phyloP scores from a whole-genome alignment of 306 rosid species.

The Rosa chinensis region DNA sequence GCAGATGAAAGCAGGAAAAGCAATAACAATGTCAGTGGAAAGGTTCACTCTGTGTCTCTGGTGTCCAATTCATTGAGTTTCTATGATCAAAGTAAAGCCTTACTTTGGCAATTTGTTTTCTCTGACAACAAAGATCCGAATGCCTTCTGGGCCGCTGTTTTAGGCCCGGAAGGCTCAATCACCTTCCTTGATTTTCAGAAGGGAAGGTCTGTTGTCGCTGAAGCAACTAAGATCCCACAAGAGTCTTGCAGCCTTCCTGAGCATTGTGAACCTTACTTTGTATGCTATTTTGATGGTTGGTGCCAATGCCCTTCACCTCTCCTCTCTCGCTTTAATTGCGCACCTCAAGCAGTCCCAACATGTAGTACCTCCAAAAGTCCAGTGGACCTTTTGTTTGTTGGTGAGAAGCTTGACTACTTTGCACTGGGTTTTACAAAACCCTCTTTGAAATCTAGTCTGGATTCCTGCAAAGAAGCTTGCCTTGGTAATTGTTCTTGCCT shows the following conservation, averaged over 20 bases:
- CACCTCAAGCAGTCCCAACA: slow-evolving; percentile 22
- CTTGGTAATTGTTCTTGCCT: slow-evolving; percentile 32
- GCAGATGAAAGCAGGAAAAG: slow-evolving; percentile 35
- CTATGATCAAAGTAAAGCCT: slow-evolving; percentile 33
- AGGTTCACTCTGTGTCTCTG: slow-evolving; percentile 32
- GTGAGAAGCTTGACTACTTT: slow-evolving; percentile 38
- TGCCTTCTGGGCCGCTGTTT: slow-evolving; percentile 36
- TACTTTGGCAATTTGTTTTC: slow-evolving; percentile 45
- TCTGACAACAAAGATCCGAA: slow-evolving; percentile 7
- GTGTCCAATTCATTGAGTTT: slow-evolving; percentile 46
- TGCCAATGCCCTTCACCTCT: slow-evolving; percentile 37
- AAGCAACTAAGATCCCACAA: slow-evolving; percentile 27
- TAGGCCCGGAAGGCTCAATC: slow-evolving; percentile 28
- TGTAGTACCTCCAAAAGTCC: slow-evolving; percentile 26
- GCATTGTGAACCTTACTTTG: slow-evolving; percentile 37
- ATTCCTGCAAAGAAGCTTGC: slow-evolving; percentile 39
- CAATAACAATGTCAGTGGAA: slow-evolving; percentile 25
- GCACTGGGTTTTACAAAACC: slow-evolving; percentile 32
- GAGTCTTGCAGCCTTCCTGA: slow-evolving; percentile 37
- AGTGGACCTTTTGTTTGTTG: slow-evolving; percentile 29
- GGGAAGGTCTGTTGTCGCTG: slow-evolving; percentile 21
- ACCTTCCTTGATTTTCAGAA: slow-evolving; percentile 27
- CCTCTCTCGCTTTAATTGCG: slow-evolving; percentile 24
- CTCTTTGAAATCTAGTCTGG: slow-evolving; percentile 19
- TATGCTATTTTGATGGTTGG: slow-evolving; percentile 24